These are phyloP conservation scores for Leucoagaricus sp. DNA, from an alignment of 1,284 basidiomycete genomes.

Conservation along the genomic window DNA sequence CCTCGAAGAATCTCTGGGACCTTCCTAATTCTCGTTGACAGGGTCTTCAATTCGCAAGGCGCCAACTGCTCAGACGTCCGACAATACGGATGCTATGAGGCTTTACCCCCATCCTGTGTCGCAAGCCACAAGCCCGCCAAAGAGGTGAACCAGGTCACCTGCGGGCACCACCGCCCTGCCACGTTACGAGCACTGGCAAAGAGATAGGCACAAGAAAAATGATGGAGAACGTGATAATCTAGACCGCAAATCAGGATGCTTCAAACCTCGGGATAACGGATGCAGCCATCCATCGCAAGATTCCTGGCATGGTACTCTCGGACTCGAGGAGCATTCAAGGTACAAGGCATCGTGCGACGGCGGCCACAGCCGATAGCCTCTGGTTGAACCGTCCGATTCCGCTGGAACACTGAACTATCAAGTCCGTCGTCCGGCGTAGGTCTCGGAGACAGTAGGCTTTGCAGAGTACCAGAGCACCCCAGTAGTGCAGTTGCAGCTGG, in stretches of 20 bases:
- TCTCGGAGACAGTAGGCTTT: too few relatives aligned
- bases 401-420: background rate
- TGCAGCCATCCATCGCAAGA: constrained; percentile 80
- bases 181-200: background rate
- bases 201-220: background rate
- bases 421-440: too few relatives aligned
- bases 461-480: too few relatives aligned
- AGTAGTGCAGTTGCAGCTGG: background rate
- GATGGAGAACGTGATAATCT: background rate
- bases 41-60: background rate
- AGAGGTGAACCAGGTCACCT: background rate
- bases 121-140: too few relatives aligned
- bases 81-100: background rate
- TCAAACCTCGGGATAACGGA: constrained; percentile 26
- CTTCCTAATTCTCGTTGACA: constrained; percentile 2
- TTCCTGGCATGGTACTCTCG: constrained; percentile 28
- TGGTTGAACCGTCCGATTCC: constrained; percentile 1
- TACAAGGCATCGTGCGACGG: constrained; percentile 11
- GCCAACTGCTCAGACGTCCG: background rate
- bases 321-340: constrained; percentile 21
- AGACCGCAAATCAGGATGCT: constrained; percentile 2
- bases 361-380: constrained; percentile 13
- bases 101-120: background rate
- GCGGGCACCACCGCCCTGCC: background rate
- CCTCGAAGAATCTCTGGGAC: background rate